Base-by-base conservation (phyloP, 108 stramenopile genomes). In the Epithemia pelagica region DNA sequence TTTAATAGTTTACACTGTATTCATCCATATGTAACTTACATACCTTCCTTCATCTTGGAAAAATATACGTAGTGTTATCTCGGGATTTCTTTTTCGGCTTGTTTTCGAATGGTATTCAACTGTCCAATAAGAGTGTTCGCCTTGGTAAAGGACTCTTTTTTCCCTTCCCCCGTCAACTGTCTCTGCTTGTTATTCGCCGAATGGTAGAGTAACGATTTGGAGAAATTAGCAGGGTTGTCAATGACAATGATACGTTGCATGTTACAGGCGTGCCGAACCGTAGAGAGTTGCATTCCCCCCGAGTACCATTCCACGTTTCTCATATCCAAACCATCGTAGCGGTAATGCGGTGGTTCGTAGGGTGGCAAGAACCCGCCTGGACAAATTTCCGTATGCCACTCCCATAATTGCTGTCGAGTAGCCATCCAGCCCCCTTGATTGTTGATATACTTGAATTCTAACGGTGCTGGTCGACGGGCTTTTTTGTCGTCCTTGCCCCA, bases 371-470 rank as follows among this genome's bases (percentile, higher is more conserved):
- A 93, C 18, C 89, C 89, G 20, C 89, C 89, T 15, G 78, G 82
- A 63, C 92, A 93, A 27, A 84, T 73, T 32, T 90, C 82, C 28
- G 87, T 85, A 67, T 90, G 89, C 72, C 83, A 81, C 64, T 80
- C 71, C 75, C 77, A 78, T 22, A 86, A 62, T 57, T 86, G 82
- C 28, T 81, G 73, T 29, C 92, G 66, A 21, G 83, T 90, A 32
- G 83, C 89, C 87, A 93, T 89, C 87, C 87, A 93, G 8, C 91
- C 91, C 26, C 86, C 91, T 56, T 85, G 81, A 61, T 90, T 87
- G 59, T 85, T 87, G 28, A 92, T 74, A 22, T 81, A 71, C 10
- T 78, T 60, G 37, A 81, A 84, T n/a, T 82, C 68, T 25, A 59
- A 68, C 58, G 72, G 59, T 5, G 8, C 22, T 7, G 82, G 75